A percentile compares a stretch with the other conserved stretches of the same genome.
phyloP scores from a whole-genome alignment of 202 grass and related monocot species.

The Musa balbisiana region DNA sequence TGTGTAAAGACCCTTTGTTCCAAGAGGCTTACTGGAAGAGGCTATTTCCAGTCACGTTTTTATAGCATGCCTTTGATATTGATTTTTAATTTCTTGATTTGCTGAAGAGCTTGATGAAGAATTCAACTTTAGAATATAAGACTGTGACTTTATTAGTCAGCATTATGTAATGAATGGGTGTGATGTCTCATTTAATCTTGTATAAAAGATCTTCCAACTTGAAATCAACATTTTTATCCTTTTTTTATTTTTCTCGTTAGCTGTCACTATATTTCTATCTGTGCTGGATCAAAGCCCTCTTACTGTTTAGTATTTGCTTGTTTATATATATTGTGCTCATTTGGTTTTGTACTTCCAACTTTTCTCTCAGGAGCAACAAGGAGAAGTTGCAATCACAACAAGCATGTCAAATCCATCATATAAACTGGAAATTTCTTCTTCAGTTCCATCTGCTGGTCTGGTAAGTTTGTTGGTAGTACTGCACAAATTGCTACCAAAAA shows the following conservation, averaged over 20 bases:
- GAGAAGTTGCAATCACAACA: conserved; percentile 62
- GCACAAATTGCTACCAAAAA: neutral
- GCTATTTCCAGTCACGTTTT: too few relatives aligned
- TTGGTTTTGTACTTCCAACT: conserved; percentile 11
- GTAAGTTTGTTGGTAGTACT: conserved; percentile 30
- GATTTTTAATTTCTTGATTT: too few relatives aligned
- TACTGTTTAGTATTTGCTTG: neutral
- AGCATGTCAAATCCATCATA: conserved; percentile 76
- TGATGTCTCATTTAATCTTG: neutral
- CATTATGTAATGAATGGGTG: neutral
- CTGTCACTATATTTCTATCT: neutral
- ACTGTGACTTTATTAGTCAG: neutral
- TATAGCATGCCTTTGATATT: too few relatives aligned
- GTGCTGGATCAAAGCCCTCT: neutral
- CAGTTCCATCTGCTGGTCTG: conserved; percentile 59
- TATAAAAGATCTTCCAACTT: neutral
- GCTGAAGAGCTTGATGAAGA: too few relatives aligned
- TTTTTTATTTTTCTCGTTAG: neutral
- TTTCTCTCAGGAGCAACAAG: conserved; percentile 55
- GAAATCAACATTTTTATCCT: neutral
- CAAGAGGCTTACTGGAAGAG: too few relatives aligned
- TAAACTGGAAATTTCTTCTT: conserved; percentile 76
- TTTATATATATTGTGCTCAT: neutral
- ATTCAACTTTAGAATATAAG: too few relatives aligned
- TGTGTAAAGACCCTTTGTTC: too few relatives aligned